Percentiles rank a stretch among this genome's conserved stretches.
Conservation (phyloP, 2,329 filamentous ascomycete species). For the Talaromyces amestolkiae region DNA sequence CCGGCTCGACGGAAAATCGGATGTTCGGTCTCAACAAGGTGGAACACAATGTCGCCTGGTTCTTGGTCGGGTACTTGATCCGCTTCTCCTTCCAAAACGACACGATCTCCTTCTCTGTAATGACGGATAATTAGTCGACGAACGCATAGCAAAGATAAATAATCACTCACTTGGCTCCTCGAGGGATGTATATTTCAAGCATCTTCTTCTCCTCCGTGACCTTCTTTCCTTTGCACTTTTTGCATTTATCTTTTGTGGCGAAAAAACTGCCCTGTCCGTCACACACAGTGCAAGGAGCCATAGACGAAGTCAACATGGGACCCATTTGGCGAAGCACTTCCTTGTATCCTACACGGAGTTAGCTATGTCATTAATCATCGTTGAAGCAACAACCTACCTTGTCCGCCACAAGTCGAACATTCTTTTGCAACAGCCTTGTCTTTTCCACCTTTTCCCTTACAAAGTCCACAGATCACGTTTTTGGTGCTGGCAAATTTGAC, state of each 20-base stretch:
- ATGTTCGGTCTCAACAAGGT: slow-evolving; percentile 77
- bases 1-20: slow-evolving; percentile 78
- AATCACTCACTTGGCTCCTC: slow-evolving; percentile 63
- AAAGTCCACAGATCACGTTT: slow-evolving; percentile 81
- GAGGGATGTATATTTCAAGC: slow-evolving; percentile 91
- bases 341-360: slow-evolving; percentile 55
- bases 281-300: slow-evolving; percentile 78
- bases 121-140: slow-evolving; percentile 9
- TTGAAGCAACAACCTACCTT: slow-evolving; percentile 47
- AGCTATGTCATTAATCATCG: not conserved
- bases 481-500: slow-evolving; percentile 96
- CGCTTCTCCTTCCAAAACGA: slow-evolving; percentile 87
- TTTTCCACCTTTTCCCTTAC: slow-evolving; percentile 86
- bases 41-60: slow-evolving; percentile 91
- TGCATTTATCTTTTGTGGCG: slow-evolving; percentile 96
- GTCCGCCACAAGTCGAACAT: slow-evolving; percentile 81
- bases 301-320: slow-evolving; percentile 78
- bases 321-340: slow-evolving; percentile 79
- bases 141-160: not conserved
- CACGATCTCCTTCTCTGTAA: slow-evolving; percentile 72
- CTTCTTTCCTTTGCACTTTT: slow-evolving; percentile 95
- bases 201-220: slow-evolving; percentile 88
- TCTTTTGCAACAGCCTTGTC: slow-evolving; percentile 81
- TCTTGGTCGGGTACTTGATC: slow-evolving; percentile 87
- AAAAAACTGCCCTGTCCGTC: slow-evolving; percentile 80